phyloP scores from a whole-genome alignment of 1,284 basidiomycete genomes.

The Butyriboletus appendiculatus region DNA sequence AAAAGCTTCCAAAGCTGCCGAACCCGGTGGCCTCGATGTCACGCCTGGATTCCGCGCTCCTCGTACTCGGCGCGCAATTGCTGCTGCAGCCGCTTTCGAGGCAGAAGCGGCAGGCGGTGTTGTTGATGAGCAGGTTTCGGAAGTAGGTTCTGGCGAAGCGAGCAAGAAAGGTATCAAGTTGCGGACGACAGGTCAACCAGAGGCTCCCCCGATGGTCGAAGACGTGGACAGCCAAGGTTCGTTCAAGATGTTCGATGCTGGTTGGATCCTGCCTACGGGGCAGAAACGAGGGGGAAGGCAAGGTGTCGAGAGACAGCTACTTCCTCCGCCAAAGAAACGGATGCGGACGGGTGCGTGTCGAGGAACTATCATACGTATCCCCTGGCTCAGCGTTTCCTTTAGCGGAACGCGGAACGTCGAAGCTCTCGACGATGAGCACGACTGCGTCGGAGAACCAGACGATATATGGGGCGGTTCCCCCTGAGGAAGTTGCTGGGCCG shows the following conservation, averaged over 20 bases:
- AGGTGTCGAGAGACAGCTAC: conserved; percentile 41
- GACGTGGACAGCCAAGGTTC: conserved; percentile 72
- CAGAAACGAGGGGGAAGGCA: conserved; percentile 58
- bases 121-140: conserved; percentile 6
- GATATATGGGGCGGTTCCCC: conserved; percentile 20
- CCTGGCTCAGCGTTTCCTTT: not conserved
- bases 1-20: conserved; percentile 32
- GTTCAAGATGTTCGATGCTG: conserved; percentile 83
- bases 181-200: conserved; percentile 35
- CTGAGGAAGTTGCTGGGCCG: conserved; percentile 25
- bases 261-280: conserved; percentile 87
- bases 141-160: conserved; percentile 13
- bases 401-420: conserved; percentile 46
- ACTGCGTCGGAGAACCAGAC: conserved; percentile 51
- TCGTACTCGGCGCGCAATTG: conserved; percentile 44
- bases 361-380: not conserved
- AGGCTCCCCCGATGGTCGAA: conserved; percentile 54
- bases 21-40: conserved; percentile 29
- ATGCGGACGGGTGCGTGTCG: conserved; percentile 47
- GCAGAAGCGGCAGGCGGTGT: conserved; percentile 35
- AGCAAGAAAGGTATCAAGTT: conserved; percentile 20
- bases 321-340: conserved; percentile 52
- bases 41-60: conserved; percentile 49
- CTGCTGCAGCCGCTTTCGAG: conserved; percentile 45
- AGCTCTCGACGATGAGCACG: conserved; percentile 52